Conservation (phyloP, 2,329 filamentous ascomycete genomes). For the Hypoxylon sp. region DNA sequence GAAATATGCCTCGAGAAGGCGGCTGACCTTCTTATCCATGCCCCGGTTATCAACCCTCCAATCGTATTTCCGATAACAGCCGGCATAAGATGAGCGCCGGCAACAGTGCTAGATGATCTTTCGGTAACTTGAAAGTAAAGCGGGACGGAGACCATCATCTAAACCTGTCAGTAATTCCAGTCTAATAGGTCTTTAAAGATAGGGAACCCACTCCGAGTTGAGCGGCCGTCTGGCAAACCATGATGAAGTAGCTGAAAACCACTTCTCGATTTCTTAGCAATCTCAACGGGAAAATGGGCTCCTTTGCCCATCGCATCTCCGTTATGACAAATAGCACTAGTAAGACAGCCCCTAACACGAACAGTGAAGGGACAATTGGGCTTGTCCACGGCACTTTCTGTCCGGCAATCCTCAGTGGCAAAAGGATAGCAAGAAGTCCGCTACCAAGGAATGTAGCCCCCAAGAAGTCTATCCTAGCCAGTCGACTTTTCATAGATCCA, state of each 20-base stretch:
- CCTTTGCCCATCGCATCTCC: constrained; percentile 62
- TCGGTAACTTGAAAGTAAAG: constrained; percentile 78
- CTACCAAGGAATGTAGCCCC: constrained; percentile 64
- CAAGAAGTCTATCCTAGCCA: constrained; percentile 71
- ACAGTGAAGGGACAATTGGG: constrained; percentile 54
- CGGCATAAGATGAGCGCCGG: constrained; percentile 74
- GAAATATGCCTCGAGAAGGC: background rate
- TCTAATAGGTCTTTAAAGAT: constrained; percentile 14
- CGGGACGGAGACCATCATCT: constrained; percentile 76
- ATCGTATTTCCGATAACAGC: constrained; percentile 77
- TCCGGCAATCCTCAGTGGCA: constrained; percentile 60
- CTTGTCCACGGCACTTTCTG: constrained; percentile 58
- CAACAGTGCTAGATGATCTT: constrained; percentile 69
- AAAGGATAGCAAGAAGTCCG: constrained; percentile 57
- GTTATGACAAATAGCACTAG: constrained; percentile 56
- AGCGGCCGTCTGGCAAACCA: constrained; percentile 67
- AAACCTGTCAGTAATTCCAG: constrained; percentile 28
- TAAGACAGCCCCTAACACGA: constrained; percentile 51
- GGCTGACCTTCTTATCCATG: constrained; percentile 64
- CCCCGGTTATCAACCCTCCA: constrained; percentile 73
- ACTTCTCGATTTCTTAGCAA: constrained; percentile 68
- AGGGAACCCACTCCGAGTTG: constrained; percentile 67
- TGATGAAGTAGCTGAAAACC: constrained; percentile 67
- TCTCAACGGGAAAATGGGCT: constrained; percentile 72
- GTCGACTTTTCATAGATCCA: constrained; percentile 52